A percentile compares a stretch with the other conserved stretches of the same genome.
phyloP scores from a whole-genome alignment of 1,284 basidiomycete species.

The Sporisorium scitamineum region DNA sequence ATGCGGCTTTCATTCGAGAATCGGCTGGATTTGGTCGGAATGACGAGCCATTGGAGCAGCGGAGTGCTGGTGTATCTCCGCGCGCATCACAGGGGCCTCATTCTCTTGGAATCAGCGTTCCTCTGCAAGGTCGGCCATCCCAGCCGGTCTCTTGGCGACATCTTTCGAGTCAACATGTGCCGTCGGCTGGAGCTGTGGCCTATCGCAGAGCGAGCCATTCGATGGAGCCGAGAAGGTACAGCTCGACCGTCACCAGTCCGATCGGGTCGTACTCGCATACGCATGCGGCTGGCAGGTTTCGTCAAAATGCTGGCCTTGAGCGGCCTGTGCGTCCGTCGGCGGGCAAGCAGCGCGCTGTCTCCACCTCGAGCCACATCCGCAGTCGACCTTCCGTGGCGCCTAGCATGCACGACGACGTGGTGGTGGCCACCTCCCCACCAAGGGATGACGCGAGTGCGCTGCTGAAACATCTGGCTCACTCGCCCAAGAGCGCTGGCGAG shows the following conservation, averaged over 20 bases:
- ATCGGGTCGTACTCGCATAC: slow-evolving; percentile 29
- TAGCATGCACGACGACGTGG: slow-evolving; percentile 27
- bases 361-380: slow-evolving; percentile 25
- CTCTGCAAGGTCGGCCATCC: slow-evolving; percentile 10
- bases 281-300: not conserved
- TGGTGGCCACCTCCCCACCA: slow-evolving; percentile 40
- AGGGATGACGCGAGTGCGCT: slow-evolving; percentile 19
- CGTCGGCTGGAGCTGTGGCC: not conserved
- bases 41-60: not conserved
- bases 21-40: slow-evolving; percentile 17
- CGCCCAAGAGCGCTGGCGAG: slow-evolving; percentile 8
- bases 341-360: slow-evolving; percentile 34
- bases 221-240: slow-evolving; percentile 13
- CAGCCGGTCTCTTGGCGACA: slow-evolving; percentile 33
- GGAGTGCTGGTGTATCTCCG: slow-evolving; percentile 10
- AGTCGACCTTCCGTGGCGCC: slow-evolving; percentile 19
- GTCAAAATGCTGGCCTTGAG: slow-evolving; percentile 1
- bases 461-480: slow-evolving; percentile 33
- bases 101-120: slow-evolving; percentile 26
- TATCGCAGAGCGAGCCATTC: slow-evolving; percentile 35
- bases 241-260: slow-evolving; percentile 28
- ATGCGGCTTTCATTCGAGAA: slow-evolving; percentile 46
- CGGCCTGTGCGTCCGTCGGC: slow-evolving; percentile 12
- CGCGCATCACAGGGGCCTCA: not conserved
- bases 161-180: slow-evolving; percentile 19